These are phyloP conservation scores for Phialocephala subalpina DNA, from an alignment of 2,329 filamentous ascomycete genomes.

Conservation along the genomic window DNA sequence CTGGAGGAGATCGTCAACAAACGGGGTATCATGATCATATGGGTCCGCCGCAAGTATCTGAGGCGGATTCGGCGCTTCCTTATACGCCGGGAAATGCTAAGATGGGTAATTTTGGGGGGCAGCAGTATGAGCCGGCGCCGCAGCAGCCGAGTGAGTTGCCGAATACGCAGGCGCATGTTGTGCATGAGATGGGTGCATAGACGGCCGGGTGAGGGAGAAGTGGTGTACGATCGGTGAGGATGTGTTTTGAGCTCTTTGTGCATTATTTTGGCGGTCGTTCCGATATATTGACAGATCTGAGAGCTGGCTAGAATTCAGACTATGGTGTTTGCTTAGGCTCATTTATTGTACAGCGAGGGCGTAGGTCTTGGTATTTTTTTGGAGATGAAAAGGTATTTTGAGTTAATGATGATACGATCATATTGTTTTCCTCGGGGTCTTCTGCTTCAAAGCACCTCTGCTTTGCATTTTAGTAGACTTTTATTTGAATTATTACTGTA, in stretches of 20 bases:
- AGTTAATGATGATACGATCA: not conserved
- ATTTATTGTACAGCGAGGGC: conserved; percentile 5
- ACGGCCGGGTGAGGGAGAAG: too few species aligned
- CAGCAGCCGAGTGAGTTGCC: conserved; percentile 6
- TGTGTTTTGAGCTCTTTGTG: not conserved
- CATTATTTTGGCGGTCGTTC: not conserved
- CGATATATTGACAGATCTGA: not conserved
- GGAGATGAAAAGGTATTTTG: not conserved
- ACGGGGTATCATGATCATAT: conserved; percentile 5
- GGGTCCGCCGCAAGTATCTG: not conserved
- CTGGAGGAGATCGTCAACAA: not conserved
- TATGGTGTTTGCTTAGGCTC: not conserved
- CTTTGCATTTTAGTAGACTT: too few species aligned
- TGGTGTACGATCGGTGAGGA: not conserved
- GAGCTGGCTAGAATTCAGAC: not conserved
- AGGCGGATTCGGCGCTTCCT: not conserved
- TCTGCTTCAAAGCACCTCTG: too few species aligned
- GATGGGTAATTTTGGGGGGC: conserved; percentile 19
- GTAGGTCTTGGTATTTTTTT: not conserved
- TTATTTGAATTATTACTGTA: too few species aligned
- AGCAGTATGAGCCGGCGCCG: conserved; percentile 12
- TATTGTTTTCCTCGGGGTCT: not conserved
- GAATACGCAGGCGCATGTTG: conserved; percentile 9
- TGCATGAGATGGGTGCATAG: conserved; percentile 21
- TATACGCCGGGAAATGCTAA: not conserved